These are phyloP conservation scores for Scenedesmus sp. DNA, from an alignment of 163 green algal genomes.

Conservation along the genomic window DNA sequence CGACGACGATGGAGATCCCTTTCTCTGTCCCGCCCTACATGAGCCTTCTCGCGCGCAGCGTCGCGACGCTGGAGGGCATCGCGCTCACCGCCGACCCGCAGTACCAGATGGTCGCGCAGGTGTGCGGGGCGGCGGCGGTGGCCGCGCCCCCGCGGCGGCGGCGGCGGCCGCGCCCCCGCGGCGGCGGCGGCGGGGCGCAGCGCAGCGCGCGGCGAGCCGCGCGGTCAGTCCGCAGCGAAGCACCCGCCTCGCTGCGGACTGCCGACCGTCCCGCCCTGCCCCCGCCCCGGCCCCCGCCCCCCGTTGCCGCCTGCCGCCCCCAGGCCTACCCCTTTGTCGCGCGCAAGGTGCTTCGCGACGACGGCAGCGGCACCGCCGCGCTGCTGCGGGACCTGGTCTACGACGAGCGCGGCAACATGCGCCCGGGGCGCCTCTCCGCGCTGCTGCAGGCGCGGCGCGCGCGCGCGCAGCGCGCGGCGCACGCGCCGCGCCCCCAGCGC, in stretches of 20 bases:
- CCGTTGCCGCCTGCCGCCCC: background rate
- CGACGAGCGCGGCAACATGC: constrained; percentile 58
- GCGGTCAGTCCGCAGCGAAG: too few relatives aligned
- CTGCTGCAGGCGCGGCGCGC: constrained; percentile 71
- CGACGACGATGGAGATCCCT: constrained; percentile 84
- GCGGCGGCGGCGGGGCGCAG: too few relatives aligned
- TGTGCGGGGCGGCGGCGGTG: constrained; percentile 1
- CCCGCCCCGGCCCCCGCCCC: too few relatives aligned
- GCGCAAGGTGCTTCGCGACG: constrained; percentile 82
- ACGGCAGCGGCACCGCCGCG: constrained; percentile 57
- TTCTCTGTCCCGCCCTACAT: constrained; percentile 93
- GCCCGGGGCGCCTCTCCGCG: constrained; percentile 69
- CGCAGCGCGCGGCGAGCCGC: too few relatives aligned
- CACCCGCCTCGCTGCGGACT: too few relatives aligned
- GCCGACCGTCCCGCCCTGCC: background rate
- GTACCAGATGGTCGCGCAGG: constrained; percentile 81
- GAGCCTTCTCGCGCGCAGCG: constrained; percentile 73
- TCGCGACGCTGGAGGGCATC: constrained; percentile 84
- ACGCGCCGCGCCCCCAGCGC: too few relatives aligned
- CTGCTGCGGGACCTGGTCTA: constrained; percentile 77
- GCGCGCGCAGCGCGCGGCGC: too few relatives aligned
- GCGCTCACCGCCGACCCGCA: constrained; percentile 80
- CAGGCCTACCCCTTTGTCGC: constrained; percentile 87
- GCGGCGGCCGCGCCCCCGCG: too few relatives aligned
- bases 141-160: too few relatives aligned